Conservation (phyloP, 2,329 filamentous ascomycete genomes). For the Apiospora malaysiana region DNA sequence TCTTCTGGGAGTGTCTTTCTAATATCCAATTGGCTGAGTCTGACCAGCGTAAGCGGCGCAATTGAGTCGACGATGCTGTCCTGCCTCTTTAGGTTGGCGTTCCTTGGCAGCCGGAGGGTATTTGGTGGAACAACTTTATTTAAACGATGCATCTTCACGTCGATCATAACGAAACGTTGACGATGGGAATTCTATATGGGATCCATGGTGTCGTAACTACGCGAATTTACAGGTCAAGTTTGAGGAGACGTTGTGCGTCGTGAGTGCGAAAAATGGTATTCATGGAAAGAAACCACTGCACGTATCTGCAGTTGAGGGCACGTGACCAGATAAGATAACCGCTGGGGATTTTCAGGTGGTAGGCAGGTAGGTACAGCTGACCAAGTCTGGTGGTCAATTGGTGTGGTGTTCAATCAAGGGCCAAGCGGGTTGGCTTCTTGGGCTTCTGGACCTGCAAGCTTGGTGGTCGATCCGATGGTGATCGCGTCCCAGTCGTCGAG, state of each 20-base stretch:
- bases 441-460: not conserved
- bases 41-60: not conserved
- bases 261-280: not conserved
- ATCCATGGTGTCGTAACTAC: no score
- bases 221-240: not conserved
- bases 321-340: constrained; percentile 13
- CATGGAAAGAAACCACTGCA: not conserved
- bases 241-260: not conserved
- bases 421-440: not conserved
- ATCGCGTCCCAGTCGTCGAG: not conserved
- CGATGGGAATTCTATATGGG: not conserved
- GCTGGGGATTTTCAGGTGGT: not conserved
- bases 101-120: not conserved
- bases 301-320: not conserved
- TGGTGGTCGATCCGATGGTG: not conserved
- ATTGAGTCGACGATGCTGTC: not conserved
- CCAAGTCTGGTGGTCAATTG: not conserved
- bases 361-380: no score
- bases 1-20: not conserved
- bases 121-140: not conserved
- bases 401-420: not conserved
- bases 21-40: not conserved
- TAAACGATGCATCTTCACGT: not conserved
- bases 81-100: not conserved
- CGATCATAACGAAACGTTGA: not conserved